Percentiles rank a stretch among this genome's conserved stretches.
These are phyloP conservation scores for Sclerotiophoma versabilis DNA, from an alignment of 2,329 filamentous ascomycete species.

Conservation along the genomic window DNA sequence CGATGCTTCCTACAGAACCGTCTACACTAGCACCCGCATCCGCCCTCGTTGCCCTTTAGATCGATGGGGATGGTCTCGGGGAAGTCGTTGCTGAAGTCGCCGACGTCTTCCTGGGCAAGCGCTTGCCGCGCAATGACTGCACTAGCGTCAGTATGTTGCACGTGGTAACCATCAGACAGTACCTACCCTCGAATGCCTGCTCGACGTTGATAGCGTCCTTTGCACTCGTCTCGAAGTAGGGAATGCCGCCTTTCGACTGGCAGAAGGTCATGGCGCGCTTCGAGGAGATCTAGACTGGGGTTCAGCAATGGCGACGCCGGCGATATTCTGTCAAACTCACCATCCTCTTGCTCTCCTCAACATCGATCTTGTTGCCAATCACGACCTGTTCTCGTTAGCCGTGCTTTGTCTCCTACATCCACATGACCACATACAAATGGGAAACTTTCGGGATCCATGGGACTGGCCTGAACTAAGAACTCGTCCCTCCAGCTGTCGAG, in stretches of 20 bases:
- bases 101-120: conserved; percentile 93
- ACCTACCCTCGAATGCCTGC: conserved; percentile 73
- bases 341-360: conserved; percentile 96
- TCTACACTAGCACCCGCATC: conserved; percentile 78
- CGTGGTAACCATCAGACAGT: not conserved
- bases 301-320: conserved; percentile 16
- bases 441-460: conserved; percentile 95
- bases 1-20: conserved; percentile 13
- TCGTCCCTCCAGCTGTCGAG: conserved; percentile 98
- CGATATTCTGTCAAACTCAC: conserved; percentile 53
- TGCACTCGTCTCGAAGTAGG: conserved; percentile 98
- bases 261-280: conserved; percentile 98
- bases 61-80: conserved; percentile 98
- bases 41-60: conserved; percentile 90
- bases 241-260: conserved; percentile 95
- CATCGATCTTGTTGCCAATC: conserved; percentile 98
- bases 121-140: conserved; percentile 95
- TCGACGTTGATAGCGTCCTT: conserved; percentile 99
- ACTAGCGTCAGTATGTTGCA: conserved; percentile 9
- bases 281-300: conserved; percentile 73
- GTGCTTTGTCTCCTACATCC: not conserved
- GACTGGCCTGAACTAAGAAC: conserved; percentile 96
- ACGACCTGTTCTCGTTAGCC: conserved; percentile 70
- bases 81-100: conserved; percentile 97
- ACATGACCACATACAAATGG: conserved; percentile 73